Base-by-base conservation (phyloP, 208 protist species). In the Crithidia acanthocephali region DNA sequence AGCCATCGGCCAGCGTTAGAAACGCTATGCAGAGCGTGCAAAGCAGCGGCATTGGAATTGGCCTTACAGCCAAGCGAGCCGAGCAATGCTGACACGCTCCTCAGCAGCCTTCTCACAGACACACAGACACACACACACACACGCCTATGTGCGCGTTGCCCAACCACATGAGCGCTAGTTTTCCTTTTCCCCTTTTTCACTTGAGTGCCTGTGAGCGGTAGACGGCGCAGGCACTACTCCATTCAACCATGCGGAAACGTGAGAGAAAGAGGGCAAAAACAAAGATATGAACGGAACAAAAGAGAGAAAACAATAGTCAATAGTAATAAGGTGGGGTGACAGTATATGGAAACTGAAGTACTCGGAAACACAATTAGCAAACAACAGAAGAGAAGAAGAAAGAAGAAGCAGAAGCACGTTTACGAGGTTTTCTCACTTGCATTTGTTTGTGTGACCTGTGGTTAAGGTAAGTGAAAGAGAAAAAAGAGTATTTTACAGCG, bases 241-340 rank as follows among this genome's bases (percentile, higher is more conserved):
- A 50, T 50, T 51, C 18, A 15, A 27, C 9, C 22, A 64, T 33
- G 27, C 25, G n/a, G 37, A 76, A 16, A 66, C 35, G 51, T 7
- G 25, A 56, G 53, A 65, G 25, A 53, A 51, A 27, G 8, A 51
- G 22, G 42, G 13, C 13, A 32, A 35, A 35, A 28, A 0, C 1
- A 56, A 48, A 15, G 37, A 13, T 33, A 45, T 48, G 33, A 44
- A 60, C 40, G 27, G 33, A 40, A 45, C 50, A 62, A 48, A 73
- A 35, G 48, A 65, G 33, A 50, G 3, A 28, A 62, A 48, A 16
- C 18, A 60, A 44, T 45, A 48, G 47, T 20, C 25, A 67, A 60
- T 66, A 58, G 45, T 50, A 67, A 74, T 48, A 60, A 56, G 59
- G 30, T 48, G 58, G 8, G 23, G 62, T 30, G 22, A 28, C 27